Conservation (phyloP, 2,329 filamentous ascomycete species). For the Orbilia quercus region DNA sequence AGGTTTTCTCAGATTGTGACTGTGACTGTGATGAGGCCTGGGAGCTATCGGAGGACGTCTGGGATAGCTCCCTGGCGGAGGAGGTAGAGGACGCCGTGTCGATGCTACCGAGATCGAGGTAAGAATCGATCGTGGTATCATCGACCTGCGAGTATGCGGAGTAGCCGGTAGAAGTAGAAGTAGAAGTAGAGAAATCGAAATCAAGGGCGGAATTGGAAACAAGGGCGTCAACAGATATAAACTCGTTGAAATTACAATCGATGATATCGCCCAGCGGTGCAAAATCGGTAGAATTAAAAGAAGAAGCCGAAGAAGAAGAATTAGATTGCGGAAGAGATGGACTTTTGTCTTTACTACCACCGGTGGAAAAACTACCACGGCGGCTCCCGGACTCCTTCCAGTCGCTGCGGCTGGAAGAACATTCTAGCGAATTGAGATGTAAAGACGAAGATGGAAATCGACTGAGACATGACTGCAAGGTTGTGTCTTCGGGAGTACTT, state of each 20-base stretch:
- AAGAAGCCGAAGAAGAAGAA: slow-evolving; percentile 7
- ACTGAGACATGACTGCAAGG: slow-evolving; percentile 45
- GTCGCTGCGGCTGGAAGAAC: slow-evolving; percentile 49
- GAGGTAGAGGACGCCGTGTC: slow-evolving; percentile 32
- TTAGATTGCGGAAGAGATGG: background rate
- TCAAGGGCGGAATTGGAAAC: slow-evolving; percentile 22
- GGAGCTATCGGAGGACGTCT: slow-evolving; percentile 5
- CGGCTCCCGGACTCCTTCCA: slow-evolving; percentile 44
- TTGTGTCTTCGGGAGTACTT: slow-evolving; percentile 28
- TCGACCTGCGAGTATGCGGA: slow-evolving; percentile 13
- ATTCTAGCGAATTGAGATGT: slow-evolving; percentile 17
- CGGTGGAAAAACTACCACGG: slow-evolving; percentile 44
- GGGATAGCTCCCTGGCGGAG: slow-evolving; percentile 13
- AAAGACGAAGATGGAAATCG: slow-evolving; percentile 16
- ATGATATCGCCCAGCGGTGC: slow-evolving; percentile 27
- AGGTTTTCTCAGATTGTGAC: background rate
- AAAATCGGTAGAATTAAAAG: slow-evolving; percentile 5
- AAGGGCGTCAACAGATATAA: slow-evolving; percentile 46
- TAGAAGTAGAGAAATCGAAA: slow-evolving; percentile 28
- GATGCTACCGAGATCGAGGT: slow-evolving; percentile 32
- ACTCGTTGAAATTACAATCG: slow-evolving; percentile 53
- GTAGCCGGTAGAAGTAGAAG: too few relatives aligned
- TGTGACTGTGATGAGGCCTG: slow-evolving; percentile 23
- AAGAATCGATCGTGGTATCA: slow-evolving; percentile 22
- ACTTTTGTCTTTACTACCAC: slow-evolving; percentile 21